Percentiles rank a stretch among this genome's conserved stretches.
These are phyloP conservation scores for Flaveria ramosissima DNA, from an alignment of 129 eudicot species.

Conservation along the genomic window DNA sequence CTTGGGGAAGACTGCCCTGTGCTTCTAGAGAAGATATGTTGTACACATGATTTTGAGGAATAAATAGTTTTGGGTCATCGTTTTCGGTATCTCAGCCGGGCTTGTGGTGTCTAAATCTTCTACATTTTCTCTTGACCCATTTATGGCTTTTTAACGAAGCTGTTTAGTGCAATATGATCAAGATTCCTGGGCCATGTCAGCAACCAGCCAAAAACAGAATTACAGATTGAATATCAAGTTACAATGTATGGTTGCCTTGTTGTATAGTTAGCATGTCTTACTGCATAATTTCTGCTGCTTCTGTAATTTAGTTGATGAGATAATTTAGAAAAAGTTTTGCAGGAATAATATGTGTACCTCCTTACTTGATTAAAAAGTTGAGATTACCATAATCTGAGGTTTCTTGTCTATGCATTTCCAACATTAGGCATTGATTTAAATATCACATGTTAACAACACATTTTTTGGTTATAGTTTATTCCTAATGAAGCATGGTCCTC, in stretches of 20 bases:
- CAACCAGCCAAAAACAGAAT: slow-evolving; percentile 47
- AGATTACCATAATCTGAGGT: slow-evolving; percentile 49
- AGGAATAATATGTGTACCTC: slow-evolving; percentile 74
- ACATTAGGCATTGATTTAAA: slow-evolving; percentile 45
- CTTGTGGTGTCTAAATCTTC: slow-evolving; percentile 32
- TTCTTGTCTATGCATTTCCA: slow-evolving; percentile 56
- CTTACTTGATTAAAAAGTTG: slow-evolving; percentile 50
- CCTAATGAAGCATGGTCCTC: slow-evolving; percentile 16
- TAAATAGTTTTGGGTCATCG: slow-evolving; percentile 26
- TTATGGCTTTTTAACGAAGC: slow-evolving; percentile 26
- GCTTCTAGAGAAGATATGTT: slow-evolving; percentile 77
- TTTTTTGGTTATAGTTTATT: slow-evolving; percentile 23
- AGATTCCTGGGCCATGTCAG: slow-evolving; percentile 36
- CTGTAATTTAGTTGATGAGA: slow-evolving; percentile 63
- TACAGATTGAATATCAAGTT: slow-evolving; percentile 26
- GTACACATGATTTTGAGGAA: slow-evolving; percentile 60
- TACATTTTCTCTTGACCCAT: slow-evolving; percentile 34
- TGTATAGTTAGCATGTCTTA: slow-evolving; percentile 64
- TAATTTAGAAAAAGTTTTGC: slow-evolving; percentile 79
- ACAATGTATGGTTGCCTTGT: slow-evolving; percentile 58
- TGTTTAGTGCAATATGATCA: slow-evolving; percentile 19
- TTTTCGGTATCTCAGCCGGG: slow-evolving; percentile 26
- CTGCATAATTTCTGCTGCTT: slow-evolving; percentile 45
- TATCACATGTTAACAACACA: slow-evolving; percentile 52
- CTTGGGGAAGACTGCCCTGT: slow-evolving; percentile 94